Evolutionary conservation across 1,139 yeast genomes (phyloP).

Genomic region (Candida tropicalis): DNA sequence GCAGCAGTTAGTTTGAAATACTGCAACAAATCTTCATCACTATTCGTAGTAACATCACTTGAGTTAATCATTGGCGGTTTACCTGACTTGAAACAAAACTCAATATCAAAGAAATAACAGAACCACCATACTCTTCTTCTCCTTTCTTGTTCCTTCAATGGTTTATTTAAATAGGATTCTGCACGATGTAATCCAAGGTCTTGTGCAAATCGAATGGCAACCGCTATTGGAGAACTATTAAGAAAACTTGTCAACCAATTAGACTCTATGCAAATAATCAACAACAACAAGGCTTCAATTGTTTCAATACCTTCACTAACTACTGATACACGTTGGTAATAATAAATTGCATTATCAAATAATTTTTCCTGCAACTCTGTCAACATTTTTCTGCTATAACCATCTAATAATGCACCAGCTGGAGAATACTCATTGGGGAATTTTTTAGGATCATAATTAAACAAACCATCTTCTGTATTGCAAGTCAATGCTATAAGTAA

Average conservation of each 20-base stretch:
- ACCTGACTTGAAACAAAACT: constrained; percentile 56
- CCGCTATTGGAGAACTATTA: constrained; percentile 47
- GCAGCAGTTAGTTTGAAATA: constrained; percentile 5
- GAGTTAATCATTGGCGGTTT: constrained; percentile 60
- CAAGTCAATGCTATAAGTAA: constrained; percentile 29
- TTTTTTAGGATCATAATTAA: constrained; percentile 7
- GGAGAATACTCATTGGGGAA: constrained; percentile 3
- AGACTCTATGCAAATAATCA: constrained; percentile 48
- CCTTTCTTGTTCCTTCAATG: constrained; percentile 36
- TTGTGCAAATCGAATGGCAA: constrained; percentile 62
- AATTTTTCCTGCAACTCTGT: constrained; percentile 27
- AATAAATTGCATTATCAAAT: constrained; percentile 44
- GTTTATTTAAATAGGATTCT: constrained; percentile 47
- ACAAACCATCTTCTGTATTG: constrained; percentile 20
- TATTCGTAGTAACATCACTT: constrained; percentile 46
- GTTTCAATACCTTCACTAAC: constrained; percentile 54
- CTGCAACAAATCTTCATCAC: constrained; percentile 17
- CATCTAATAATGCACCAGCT: constrained; percentile 6
- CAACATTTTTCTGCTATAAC: constrained; percentile 14
- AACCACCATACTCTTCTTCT: constrained; percentile 57
- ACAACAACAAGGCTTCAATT: constrained; percentile 50
- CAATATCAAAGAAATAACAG: constrained; percentile 57
- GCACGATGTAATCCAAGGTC: constrained; percentile 67
- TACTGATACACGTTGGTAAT: constrained; percentile 49
- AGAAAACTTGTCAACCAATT: constrained; percentile 45